Percentiles rank a stretch among this genome's conserved stretches.
Conservation (phyloP, 257 asterid genomes). For the Przewalskia tangutica region DNA sequence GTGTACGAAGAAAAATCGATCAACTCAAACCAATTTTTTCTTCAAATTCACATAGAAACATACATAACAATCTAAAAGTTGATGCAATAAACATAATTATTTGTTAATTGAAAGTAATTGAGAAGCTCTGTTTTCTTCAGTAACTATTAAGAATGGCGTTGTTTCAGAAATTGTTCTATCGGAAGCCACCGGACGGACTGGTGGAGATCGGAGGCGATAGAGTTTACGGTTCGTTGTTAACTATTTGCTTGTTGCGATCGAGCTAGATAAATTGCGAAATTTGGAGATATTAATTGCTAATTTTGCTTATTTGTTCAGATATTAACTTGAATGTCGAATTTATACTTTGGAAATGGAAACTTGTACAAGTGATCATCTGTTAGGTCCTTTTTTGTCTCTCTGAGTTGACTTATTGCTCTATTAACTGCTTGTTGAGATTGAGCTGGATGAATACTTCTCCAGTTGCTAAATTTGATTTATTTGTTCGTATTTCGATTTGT, state of each 20-base stretch:
- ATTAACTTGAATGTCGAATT: too few species aligned
- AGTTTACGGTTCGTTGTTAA: background rate
- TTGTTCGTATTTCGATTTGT: background rate
- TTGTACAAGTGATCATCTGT: background rate
- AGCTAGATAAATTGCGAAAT: background rate
- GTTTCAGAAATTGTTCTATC: constrained; percentile 33
- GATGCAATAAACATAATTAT: background rate
- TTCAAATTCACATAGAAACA: background rate
- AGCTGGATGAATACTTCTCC: background rate
- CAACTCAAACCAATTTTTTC: background rate
- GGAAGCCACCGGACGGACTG: constrained; percentile 55
- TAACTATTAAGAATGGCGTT: constrained; percentile 26
- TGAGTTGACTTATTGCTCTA: background rate
- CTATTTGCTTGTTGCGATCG: background rate
- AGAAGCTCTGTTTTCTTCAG: background rate
- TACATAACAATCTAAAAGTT: background rate
- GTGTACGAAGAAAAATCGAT: background rate
- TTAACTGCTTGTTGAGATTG: background rate
- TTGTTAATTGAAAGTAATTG: background rate
- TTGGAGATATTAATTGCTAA: background rate
- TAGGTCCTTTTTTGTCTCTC: background rate
- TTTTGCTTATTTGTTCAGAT: too few species aligned
- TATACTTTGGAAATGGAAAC: too few species aligned
- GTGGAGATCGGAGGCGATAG: constrained; percentile 48
- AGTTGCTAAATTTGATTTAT: background rate